These are phyloP conservation scores for Xenosphaeropsis pyriputrescens DNA, from an alignment of 2,329 filamentous ascomycete genomes.

Conservation along the genomic window DNA sequence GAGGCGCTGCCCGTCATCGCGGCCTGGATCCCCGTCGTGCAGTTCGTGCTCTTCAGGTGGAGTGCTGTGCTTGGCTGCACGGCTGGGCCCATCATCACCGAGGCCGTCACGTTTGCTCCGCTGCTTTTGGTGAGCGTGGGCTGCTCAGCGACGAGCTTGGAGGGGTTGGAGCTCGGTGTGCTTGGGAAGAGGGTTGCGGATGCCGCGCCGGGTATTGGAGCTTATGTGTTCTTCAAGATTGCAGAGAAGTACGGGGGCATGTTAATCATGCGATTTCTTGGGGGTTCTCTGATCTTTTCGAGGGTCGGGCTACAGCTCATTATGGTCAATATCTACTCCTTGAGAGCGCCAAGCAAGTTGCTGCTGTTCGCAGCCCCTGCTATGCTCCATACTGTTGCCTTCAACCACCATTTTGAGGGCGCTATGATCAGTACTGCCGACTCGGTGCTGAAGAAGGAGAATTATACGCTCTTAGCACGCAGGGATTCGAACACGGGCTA, in stretches of 20 bases:
- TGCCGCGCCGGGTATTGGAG: slow-evolving; percentile 47
- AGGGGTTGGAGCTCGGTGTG: slow-evolving; percentile 39
- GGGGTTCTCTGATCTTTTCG: slow-evolving; percentile 48
- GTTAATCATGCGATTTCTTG: slow-evolving; percentile 35
- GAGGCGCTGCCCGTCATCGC: slow-evolving; percentile 57
- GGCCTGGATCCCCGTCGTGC: slow-evolving; percentile 57
- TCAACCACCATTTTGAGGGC: slow-evolving; percentile 61
- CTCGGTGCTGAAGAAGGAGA: slow-evolving; percentile 42
- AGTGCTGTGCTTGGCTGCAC: slow-evolving; percentile 52
- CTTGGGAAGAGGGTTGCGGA: slow-evolving; percentile 39
- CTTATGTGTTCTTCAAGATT: slow-evolving; percentile 48
- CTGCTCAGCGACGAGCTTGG: slow-evolving; percentile 48
- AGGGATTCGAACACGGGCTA: slow-evolving; percentile 84
- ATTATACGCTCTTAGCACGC: slow-evolving; percentile 67
- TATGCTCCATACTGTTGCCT: slow-evolving; percentile 51
- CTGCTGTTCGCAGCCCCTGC: slow-evolving; percentile 56
- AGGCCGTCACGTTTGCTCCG: slow-evolving; percentile 58
- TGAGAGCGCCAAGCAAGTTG: slow-evolving; percentile 53
- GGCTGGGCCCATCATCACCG: slow-evolving; percentile 63
- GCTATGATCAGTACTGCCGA: slow-evolving; percentile 47
- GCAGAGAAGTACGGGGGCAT: slow-evolving; percentile 19
- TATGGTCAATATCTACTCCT: slow-evolving; percentile 47
- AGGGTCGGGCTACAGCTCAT: slow-evolving; percentile 59
- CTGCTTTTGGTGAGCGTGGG: slow-evolving; percentile 49
- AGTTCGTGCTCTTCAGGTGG: slow-evolving; percentile 54